A percentile compares a stretch with the other conserved stretches of the same genome.
phyloP scores from a whole-genome alignment of 192 early-diverging fungal species.

The Podila epicladia region DNA sequence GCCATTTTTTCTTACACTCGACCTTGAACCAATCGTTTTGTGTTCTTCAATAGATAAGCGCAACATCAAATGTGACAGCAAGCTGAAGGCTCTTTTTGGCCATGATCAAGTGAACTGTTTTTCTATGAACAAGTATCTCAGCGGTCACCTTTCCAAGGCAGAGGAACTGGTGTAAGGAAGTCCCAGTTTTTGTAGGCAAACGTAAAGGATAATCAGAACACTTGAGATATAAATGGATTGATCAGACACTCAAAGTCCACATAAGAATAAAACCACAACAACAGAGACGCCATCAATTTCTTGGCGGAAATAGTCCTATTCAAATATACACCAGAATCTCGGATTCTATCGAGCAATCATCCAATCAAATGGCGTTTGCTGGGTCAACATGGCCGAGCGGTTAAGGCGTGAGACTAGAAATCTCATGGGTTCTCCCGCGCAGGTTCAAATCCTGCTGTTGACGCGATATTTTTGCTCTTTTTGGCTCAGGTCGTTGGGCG shows the following conservation, averaged over 20 bases:
- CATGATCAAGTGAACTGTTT: conserved; percentile 64
- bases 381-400: conserved; percentile 29
- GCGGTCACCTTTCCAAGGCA: conserved; percentile 63
- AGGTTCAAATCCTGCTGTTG: conserved; percentile 68
- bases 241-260: no score
- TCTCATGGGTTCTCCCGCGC: conserved; percentile 63
- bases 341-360: no score
- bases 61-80: conserved; percentile 61
- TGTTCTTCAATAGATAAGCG: conserved; percentile 50
- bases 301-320: no score
- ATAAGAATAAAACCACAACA: no score
- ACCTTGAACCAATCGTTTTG: neutral
- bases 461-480: conserved; percentile 17
- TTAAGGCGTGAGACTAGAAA: conserved; percentile 64
- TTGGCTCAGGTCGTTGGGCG: no score
- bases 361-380: no score
- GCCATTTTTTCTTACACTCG: neutral
- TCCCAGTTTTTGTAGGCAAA: neutral
- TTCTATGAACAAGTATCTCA: conserved; percentile 67
- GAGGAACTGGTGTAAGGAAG: conserved; percentile 11
- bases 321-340: no score
- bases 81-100: conserved; percentile 59
- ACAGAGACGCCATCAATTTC: no score
- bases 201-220: no score
- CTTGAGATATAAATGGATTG: no score